Percentiles rank a stretch among this genome's conserved stretches.
These are phyloP conservation scores for Catunica adiposa DNA, from an alignment of 2,329 filamentous ascomycete species.

Conservation along the genomic window DNA sequence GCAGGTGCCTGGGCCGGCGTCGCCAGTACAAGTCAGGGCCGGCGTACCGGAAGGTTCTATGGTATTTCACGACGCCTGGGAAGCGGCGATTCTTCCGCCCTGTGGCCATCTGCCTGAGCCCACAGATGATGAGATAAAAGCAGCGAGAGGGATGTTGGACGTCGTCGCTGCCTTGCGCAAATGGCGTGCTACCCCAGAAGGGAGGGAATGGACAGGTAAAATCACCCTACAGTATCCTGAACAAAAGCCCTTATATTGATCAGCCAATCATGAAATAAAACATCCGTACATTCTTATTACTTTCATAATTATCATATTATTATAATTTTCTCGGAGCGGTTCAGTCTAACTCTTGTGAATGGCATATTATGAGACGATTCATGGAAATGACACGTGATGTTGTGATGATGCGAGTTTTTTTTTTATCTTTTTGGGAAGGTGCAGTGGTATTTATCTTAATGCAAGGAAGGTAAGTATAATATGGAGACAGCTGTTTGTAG, in stretches of 20 bases:
- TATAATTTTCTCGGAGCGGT: too few relatives aligned
- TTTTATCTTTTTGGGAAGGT: too few relatives aligned
- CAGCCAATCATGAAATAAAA: too few relatives aligned
- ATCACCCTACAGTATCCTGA: background rate
- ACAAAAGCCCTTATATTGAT: background rate
- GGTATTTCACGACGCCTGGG: slow-evolving; percentile 37
- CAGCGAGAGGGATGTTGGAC: slow-evolving; percentile 5
- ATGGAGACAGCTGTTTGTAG: too few relatives aligned
- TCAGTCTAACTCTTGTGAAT: too few relatives aligned
- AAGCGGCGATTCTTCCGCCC: slow-evolving; percentile 26
- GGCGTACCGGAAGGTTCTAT: slow-evolving; percentile 31
- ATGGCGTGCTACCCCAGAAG: background rate
- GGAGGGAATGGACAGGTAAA: slow-evolving; percentile 4
- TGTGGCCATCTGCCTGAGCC: background rate
- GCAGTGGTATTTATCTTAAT: too few relatives aligned
- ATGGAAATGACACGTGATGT: too few relatives aligned
- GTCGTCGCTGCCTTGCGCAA: slow-evolving; percentile 3
- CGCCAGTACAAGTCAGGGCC: slow-evolving; percentile 32
- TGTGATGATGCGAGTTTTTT: too few relatives aligned
- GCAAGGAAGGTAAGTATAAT: too few relatives aligned
- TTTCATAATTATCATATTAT: too few relatives aligned
- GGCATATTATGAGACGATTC: too few relatives aligned
- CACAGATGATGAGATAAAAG: slow-evolving; percentile 1
- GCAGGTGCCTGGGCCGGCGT: slow-evolving; percentile 29
- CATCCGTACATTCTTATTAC: too few relatives aligned